Evolutionary conservation across 2,329 filamentous ascomycete species (phyloP), one percentile per base, ranked within the genome.

Genomic region (Colletotrichum simmondsii): DNA sequence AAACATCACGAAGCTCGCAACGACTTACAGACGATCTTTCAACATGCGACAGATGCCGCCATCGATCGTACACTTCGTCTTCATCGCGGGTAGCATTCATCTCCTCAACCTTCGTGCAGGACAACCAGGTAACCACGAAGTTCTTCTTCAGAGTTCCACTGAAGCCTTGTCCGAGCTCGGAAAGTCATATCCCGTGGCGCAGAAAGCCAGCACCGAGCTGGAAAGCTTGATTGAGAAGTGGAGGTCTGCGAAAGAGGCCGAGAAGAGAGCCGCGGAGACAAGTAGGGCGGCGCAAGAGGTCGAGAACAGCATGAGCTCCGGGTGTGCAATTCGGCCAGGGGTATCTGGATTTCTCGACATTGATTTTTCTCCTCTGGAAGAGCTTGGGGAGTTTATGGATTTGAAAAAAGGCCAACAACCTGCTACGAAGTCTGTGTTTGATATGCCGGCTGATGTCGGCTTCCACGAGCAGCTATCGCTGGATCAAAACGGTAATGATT

Each of bases 71-170:
- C 66, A 70, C 28, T 65, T 65, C 49, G 10, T 73, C 3, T 73
- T 73, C 24, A 54, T 73, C 8, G 60, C 66, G 3, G 66, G 71
- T 2, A 73, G 65, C 6, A 61, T 71, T 10, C 66, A 73, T 19
- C 66, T 73, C 11, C 32, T 53, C 0, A 49, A 42, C 4, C 22
- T 60, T 4, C 66, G 24, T 14, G 10, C 24, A 16, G 46, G 35
- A 1, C 42, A 35, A 7, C 16, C 24, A 6, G 52, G 26, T 7
- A 37, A 22, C 5, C 65, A 72, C 24, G 32, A 54, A 2, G 14
- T 3, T 10, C 65, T 60, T 16, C 65, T 72, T 2, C 70, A 60
- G n/a, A 28, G 53, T 42, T 69, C 58, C 4, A 12, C 35, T n/a
- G 70, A 65, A 14, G 30, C 59, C 1, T 26, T 72, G 2, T 54